Percentiles rank a stretch among this genome's conserved stretches.
These are phyloP conservation scores for Arthrobotrys entomopaga DNA, from an alignment of 2,329 filamentous ascomycete species.

Conservation along the genomic window DNA sequence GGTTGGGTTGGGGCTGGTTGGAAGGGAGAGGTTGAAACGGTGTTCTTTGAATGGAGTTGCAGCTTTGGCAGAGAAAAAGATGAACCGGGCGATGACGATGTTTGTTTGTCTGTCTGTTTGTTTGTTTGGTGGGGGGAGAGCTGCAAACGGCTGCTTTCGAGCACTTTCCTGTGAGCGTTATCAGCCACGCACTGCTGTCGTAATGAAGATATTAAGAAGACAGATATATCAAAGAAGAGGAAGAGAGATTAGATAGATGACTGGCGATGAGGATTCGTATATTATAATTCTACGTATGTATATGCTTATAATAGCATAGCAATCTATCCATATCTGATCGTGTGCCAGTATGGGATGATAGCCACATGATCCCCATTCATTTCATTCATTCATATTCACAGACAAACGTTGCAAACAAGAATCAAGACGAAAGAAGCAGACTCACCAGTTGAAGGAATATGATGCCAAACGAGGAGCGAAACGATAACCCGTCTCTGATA, in stretches of 20 bases:
- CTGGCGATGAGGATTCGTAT: constrained; percentile 29
- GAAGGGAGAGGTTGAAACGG: constrained; percentile 8
- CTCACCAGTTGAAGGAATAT: too few relatives aligned
- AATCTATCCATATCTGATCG: too few relatives aligned
- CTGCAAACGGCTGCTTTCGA: constrained; percentile 53
- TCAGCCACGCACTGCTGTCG: constrained; percentile 4
- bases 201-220: too few relatives aligned
- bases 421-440: too few relatives aligned
- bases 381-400: too few relatives aligned
- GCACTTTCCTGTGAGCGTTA: background rate
- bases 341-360: background rate
- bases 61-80: constrained; percentile 1
- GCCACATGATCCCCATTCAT: too few relatives aligned
- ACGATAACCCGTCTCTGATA: too few relatives aligned
- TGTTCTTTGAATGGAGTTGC: constrained; percentile 31
- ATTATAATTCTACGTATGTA: constrained; percentile 10
- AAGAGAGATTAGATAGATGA: background rate
- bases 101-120: constrained; percentile 15
- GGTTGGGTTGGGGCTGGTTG: constrained; percentile 4
- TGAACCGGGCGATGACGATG: constrained; percentile 16
- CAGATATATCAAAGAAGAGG: background rate
- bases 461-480: too few relatives aligned
- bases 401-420: too few relatives aligned
- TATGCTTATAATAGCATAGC: constrained; percentile 23
- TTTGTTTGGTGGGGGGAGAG: constrained; percentile 27